Percentiles rank a stretch among this genome's conserved stretches.
These are phyloP conservation scores for Melampsora occidentalis DNA, from an alignment of 1,284 basidiomycete species.

Conservation along the genomic window DNA sequence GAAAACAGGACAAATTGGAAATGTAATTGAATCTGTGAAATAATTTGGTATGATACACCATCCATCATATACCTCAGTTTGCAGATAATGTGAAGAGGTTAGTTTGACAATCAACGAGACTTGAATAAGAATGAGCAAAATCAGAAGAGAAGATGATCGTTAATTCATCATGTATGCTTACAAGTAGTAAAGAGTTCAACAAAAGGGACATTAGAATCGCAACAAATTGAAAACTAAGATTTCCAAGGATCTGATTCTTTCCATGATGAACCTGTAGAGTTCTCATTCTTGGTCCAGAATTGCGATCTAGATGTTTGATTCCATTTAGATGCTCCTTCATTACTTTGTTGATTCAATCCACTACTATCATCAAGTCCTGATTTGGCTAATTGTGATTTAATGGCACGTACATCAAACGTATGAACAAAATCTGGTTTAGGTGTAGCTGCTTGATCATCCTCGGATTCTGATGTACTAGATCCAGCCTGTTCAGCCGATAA, in stretches of 20 bases:
- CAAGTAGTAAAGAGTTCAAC: neutral
- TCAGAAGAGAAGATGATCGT: too few relatives aligned
- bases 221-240: neutral
- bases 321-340: neutral
- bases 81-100: too few relatives aligned
- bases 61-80: too few relatives aligned
- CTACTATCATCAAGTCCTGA: neutral
- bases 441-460: neutral
- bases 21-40: too few relatives aligned
- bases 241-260: constrained; percentile 6
- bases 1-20: too few relatives aligned
- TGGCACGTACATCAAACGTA: constrained; percentile 38
- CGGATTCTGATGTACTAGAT: neutral
- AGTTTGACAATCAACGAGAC: too few relatives aligned
- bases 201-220: neutral
- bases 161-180: too few relatives aligned
- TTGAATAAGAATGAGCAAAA: too few relatives aligned
- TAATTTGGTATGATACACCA: too few relatives aligned
- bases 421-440: neutral
- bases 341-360: neutral
- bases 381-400: constrained; percentile 29
- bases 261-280: neutral
- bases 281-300: neutral
- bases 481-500: constrained; percentile 10
- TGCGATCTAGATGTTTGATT: neutral